phyloP scores from a whole-genome alignment of 2,329 filamentous ascomycete species.

The Juglanconis juglandina region DNA sequence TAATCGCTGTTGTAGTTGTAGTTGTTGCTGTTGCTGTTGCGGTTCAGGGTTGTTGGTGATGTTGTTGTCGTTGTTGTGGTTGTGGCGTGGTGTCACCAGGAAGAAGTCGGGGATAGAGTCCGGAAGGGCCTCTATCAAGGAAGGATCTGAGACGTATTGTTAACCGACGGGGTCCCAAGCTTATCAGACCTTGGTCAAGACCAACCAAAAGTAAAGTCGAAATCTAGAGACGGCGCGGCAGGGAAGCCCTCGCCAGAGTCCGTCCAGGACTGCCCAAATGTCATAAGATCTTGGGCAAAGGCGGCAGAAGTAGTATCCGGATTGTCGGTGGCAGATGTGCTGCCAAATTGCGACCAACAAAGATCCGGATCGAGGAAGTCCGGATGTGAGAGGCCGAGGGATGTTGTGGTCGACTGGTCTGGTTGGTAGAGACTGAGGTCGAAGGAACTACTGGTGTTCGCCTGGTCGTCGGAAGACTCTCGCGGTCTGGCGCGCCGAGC shows the following conservation, averaged over 20 bases:
- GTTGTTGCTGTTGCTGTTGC: neutral
- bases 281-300: constrained; percentile 13
- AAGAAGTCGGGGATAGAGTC: constrained; percentile 18
- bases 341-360: constrained; percentile 3
- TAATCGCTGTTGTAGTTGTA: too few relatives aligned
- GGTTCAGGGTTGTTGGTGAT: neutral
- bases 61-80: neutral
- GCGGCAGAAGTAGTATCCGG: neutral
- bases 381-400: neutral
- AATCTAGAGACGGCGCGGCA: constrained; percentile 5
- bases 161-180: neutral
- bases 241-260: constrained; percentile 8
- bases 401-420: neutral
- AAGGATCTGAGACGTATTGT: constrained; percentile 9
- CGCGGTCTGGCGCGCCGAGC: constrained; percentile 20
- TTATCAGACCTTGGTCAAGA: neutral
- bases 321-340: neutral
- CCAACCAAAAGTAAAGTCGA: constrained; percentile 16
- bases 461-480: constrained; percentile 21
- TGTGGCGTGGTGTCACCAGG: constrained; percentile 7
- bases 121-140: constrained; percentile 17
- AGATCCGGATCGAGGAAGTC: constrained; percentile 9
- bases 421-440: neutral
- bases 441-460: constrained; percentile 17
- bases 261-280: constrained; percentile 15